A percentile compares a stretch with the other conserved stretches of the same genome.
These are phyloP conservation scores for Dothideomycetidae sp. DNA, from an alignment of 2,329 filamentous ascomycete species.

Conservation along the genomic window DNA sequence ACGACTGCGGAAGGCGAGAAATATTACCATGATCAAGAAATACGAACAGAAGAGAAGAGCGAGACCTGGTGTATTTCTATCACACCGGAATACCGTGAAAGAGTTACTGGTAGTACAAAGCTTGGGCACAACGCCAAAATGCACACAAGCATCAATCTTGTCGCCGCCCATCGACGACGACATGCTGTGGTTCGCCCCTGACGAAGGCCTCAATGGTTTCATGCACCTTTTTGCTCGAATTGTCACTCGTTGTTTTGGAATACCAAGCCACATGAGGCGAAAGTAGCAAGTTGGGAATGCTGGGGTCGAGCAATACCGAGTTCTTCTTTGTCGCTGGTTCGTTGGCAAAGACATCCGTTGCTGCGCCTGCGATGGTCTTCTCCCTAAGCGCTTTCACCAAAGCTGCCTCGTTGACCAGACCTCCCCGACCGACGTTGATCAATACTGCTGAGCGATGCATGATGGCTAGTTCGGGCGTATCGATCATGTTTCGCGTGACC, in stretches of 20 bases:
- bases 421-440: conserved; percentile 36
- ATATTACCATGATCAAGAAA: too few relatives aligned
- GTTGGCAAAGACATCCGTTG: conserved; percentile 36
- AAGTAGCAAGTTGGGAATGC: conserved; percentile 36
- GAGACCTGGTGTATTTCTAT: too few relatives aligned
- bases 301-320: conserved; percentile 30
- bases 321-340: conserved; percentile 34
- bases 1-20: too few relatives aligned
- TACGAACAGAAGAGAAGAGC: too few relatives aligned
- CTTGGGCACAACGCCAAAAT: too few relatives aligned
- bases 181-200: conserved; percentile 26
- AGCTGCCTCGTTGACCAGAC: conserved; percentile 37
- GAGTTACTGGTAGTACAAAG: too few relatives aligned
- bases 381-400: conserved; percentile 32
- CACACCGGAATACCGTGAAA: too few relatives aligned
- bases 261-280: conserved; percentile 43
- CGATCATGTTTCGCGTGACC: conserved; percentile 17
- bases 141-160: too few relatives aligned
- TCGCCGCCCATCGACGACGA: conserved; percentile 20
- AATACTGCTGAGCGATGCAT: conserved; percentile 34
- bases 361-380: conserved; percentile 35
- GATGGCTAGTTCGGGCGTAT: conserved; percentile 25
- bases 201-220: conserved; percentile 35
- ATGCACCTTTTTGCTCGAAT: conserved; percentile 31
- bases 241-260: conserved; percentile 33